Conservation (phyloP, 345 rosid species). For the Erucastrum elatum region DNA sequence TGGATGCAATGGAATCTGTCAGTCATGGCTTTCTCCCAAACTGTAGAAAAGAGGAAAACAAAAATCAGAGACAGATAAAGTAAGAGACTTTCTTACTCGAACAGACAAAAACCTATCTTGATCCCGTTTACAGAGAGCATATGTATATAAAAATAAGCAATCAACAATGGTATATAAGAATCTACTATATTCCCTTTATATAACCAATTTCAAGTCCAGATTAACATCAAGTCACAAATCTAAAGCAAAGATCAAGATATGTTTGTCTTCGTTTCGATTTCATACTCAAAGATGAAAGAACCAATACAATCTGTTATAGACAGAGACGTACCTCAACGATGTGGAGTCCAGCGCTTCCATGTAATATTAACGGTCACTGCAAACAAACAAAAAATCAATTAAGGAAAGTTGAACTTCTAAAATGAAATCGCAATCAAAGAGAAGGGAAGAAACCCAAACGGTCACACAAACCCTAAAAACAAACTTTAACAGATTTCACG, state of each 20-base stretch:
- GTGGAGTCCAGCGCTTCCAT: not conserved
- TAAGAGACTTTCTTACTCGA: not conserved
- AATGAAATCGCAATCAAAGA: too few relatives aligned
- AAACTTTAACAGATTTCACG: not conserved
- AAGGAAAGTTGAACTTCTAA: not conserved
- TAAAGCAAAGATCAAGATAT: too few relatives aligned
- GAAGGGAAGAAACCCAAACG: not conserved
- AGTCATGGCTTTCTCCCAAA: not conserved
- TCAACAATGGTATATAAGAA: not conserved
- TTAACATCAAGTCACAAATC: too few relatives aligned
- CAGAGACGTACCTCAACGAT: not conserved
- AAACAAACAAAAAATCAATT: not conserved
- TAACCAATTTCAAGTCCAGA: not conserved
- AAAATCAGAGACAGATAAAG: not conserved
- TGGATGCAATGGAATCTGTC: conserved; percentile 5
- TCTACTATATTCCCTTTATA: not conserved
- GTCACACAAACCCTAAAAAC: not conserved
- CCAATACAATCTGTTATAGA: not conserved
- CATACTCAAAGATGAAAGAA: not conserved
- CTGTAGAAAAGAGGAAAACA: not conserved
- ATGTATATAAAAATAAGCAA: not conserved
- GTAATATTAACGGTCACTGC: not conserved
- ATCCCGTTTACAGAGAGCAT: not conserved
- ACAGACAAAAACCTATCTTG: not conserved
- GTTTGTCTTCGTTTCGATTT: too few relatives aligned